Conservation (phyloP, 306 rosid species). For the Abrus pulchellus region DNA sequence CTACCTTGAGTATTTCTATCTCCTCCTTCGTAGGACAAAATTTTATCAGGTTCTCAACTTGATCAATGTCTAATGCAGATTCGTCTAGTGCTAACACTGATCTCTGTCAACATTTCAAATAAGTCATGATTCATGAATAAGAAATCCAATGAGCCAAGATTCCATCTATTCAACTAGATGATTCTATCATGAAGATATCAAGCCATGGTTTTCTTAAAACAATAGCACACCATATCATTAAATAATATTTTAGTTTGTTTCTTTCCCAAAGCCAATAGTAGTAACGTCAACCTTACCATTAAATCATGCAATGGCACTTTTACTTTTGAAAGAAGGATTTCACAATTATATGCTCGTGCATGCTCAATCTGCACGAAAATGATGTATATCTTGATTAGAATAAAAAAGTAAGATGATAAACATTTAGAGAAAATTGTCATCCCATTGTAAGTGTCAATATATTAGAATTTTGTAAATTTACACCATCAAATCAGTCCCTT, state of each 20-base stretch:
- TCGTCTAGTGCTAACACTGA: constrained; percentile 88
- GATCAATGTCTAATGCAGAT: constrained; percentile 77
- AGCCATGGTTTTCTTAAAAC: constrained; percentile 14
- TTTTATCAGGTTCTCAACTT: constrained; percentile 90
- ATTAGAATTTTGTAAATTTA: too few relatives aligned
- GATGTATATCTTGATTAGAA: constrained; percentile 4
- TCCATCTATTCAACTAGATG: constrained; percentile 33
- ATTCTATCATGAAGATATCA: constrained; percentile 23
- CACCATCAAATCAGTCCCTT: too few relatives aligned
- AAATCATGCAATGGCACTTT: constrained; percentile 85
- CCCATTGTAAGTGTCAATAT: background rate
- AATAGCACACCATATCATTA: constrained; percentile 8
- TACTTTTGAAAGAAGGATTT: constrained; percentile 97
- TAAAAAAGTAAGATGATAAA: constrained; percentile 17
- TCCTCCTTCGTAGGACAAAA: constrained; percentile 96
- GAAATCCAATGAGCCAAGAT: constrained; percentile 13
- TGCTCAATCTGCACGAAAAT: constrained; percentile 75
- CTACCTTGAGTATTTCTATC: constrained; percentile 89
- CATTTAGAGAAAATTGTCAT: too few relatives aligned
- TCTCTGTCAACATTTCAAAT: constrained; percentile 58
- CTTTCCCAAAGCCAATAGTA: background rate
- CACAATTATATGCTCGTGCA: constrained; percentile 92
- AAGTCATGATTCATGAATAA: constrained; percentile 40
- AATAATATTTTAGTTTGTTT: background rate
- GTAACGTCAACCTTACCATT: constrained; percentile 69